These are phyloP conservation scores for Phytomonas sp. DNA, from an alignment of 208 protist genomes.

Conservation along the genomic window DNA sequence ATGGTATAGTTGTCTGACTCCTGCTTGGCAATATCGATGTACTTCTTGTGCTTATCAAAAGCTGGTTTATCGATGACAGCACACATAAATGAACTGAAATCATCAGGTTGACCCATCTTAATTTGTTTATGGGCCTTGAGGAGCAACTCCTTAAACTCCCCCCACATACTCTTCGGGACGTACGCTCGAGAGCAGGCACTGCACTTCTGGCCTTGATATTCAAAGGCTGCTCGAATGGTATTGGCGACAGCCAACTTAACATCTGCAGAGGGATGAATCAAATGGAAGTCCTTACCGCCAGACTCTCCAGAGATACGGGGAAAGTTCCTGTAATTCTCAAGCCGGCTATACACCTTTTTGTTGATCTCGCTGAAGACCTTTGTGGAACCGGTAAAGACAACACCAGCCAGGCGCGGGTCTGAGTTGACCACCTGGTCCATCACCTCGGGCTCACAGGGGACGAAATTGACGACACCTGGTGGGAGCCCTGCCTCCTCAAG, in stretches of 20 bases:
- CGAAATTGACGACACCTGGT: slow-evolving; percentile 93
- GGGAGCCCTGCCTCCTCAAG: slow-evolving; percentile 94
- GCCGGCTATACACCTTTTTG: slow-evolving; percentile 84
- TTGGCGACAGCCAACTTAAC: slow-evolving; percentile 70
- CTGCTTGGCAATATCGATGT: slow-evolving; percentile 92
- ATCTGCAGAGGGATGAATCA: slow-evolving; percentile 90
- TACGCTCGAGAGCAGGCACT: slow-evolving; percentile 89
- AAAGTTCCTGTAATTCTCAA: slow-evolving; percentile 90
- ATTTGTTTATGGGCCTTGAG: slow-evolving; percentile 78
- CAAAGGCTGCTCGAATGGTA: slow-evolving; percentile 92
- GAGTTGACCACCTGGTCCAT: slow-evolving; percentile 72
- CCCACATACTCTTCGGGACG: slow-evolving; percentile 89
- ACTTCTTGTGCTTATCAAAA: slow-evolving; percentile 90
- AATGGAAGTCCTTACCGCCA: slow-evolving; percentile 96
- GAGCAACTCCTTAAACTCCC: slow-evolving; percentile 75
- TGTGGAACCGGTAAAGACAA: slow-evolving; percentile 96
- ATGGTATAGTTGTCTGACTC: slow-evolving; percentile 56
- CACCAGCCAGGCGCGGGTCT: slow-evolving; percentile 81
- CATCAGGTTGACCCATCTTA: slow-evolving; percentile 91
- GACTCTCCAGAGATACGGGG: slow-evolving; percentile 95
- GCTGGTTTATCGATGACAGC: slow-evolving; percentile 94
- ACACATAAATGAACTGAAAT: slow-evolving; percentile 90
- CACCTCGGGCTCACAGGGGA: slow-evolving; percentile 73
- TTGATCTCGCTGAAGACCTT: slow-evolving; percentile 89
- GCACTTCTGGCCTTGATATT: slow-evolving; percentile 98